These are phyloP conservation scores for Candida adriatica DNA, from an alignment of 805 yeast genomes.

Conservation along the genomic window DNA sequence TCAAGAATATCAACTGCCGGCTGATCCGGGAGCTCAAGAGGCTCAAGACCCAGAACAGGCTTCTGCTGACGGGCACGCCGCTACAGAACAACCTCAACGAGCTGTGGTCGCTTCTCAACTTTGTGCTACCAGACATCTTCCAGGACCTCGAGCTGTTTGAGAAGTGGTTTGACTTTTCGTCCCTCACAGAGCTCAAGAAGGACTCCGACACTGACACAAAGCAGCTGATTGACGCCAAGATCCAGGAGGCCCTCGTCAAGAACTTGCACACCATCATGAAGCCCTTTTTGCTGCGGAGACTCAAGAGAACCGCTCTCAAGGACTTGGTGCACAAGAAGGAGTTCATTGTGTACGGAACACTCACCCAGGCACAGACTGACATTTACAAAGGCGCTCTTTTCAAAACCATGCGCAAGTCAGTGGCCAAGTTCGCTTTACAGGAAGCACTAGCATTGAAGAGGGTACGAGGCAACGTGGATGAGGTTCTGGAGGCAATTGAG, in stretches of 20 bases:
- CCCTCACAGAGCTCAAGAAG: conserved; percentile 36
- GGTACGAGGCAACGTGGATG: conserved; percentile 17
- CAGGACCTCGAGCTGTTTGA: conserved; percentile 86
- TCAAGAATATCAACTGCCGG: conserved; percentile 77
- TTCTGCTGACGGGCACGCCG: conserved; percentile 93
- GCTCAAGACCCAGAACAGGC: conserved; percentile 59
- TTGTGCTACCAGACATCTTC: conserved; percentile 87
- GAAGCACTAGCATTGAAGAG: conserved; percentile 43
- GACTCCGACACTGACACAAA: conserved; percentile 33
- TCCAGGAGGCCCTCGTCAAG: conserved; percentile 55
- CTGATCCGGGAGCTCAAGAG: conserved; percentile 66
- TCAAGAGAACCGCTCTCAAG: conserved; percentile 66
- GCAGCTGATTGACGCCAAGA: conserved; percentile 47
- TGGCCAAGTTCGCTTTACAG: conserved; percentile 40
- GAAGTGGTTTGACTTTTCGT: conserved; percentile 87
- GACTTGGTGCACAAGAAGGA: conserved; percentile 86
- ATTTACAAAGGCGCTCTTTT: conserved; percentile 49
- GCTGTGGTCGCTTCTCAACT: conserved; percentile 87
- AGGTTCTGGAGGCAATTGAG: conserved; percentile 32
- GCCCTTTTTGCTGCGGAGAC: conserved; percentile 79
- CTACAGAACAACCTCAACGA: conserved; percentile 86
- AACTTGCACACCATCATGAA: conserved; percentile 82
- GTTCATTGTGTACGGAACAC: conserved; percentile 67
- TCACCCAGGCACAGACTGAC: conserved; percentile 57
- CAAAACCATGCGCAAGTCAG: conserved; percentile 35